Conservation (phyloP, 164 flowering plant genomes). For the Euptelea pleiosperma region DNA sequence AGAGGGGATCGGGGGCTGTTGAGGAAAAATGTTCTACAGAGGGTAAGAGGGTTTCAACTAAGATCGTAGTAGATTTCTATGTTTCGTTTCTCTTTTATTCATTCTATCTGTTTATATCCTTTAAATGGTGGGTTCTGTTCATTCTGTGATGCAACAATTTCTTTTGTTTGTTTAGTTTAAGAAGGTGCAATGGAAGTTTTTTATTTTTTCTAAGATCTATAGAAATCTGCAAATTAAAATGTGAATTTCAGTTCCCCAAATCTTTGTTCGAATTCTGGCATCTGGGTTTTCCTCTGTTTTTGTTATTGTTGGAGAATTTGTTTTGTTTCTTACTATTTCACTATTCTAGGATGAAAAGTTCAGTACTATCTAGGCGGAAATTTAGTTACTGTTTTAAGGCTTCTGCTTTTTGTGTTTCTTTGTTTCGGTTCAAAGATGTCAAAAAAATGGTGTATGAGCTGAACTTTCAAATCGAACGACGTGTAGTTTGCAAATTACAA, state of each 20-base stretch:
- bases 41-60: constrained; percentile 27
- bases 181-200: no score
- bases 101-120: background rate
- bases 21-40: constrained; percentile 26
- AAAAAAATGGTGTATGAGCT: no score
- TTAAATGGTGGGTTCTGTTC: no score
- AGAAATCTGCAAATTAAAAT: background rate
- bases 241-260: background rate
- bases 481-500: no score
- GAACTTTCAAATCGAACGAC: no score
- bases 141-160: background rate
- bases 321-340: no score
- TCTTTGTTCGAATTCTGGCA: background rate
- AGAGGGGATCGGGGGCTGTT: constrained; percentile 5
- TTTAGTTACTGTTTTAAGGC: background rate
- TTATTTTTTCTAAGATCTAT: no score
- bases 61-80: background rate
- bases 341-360: background rate
- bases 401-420: background rate
- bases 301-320: background rate
- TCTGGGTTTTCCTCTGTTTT: background rate
- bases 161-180: background rate
- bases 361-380: no score
- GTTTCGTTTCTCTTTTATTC: background rate
- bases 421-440: background rate